Evolutionary conservation across 75 land plant species (phyloP), one percentile per base, ranked within the genome.

Genomic region (Gnetum montanum): DNA sequence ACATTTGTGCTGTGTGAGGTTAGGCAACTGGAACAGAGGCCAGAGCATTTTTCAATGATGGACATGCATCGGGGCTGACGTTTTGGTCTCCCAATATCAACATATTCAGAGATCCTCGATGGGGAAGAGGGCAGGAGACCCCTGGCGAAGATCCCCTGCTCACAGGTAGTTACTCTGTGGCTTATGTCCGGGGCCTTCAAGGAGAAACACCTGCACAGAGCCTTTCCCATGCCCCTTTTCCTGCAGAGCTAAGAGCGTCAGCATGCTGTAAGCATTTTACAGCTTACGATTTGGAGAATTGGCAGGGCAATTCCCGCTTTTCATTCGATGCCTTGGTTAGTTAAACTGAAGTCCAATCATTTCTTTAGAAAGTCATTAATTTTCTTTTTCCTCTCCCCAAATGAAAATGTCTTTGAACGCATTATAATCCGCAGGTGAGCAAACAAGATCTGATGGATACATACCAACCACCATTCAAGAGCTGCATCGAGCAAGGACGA

Each of bases 181-280:
- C 72, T 6, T 89, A 64, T 50, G 98, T 94, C 4, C 74, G 82
- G 26, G 98, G 96, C 6, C 7, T 94, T 47, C 98, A 94, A 50
- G 98, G 85, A 0, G 79, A 78, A 23, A 6, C 61, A 13, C 62
- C n/a, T n/a, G n/a, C n/a, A n/a, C n/a, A n/a, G n/a, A n/a, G n/a
- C n/a, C n/a, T n/a, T n/a, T n/a, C n/a, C n/a, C 12, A 27, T 18
- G 51, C n/a, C 6, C 19, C 2, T 8, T 0, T 11, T 33, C 18
- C 19, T 29, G 30, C 34, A 8, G 20, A 6, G 20, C 67, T 91
- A 28, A 73, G 73, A 61, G 85, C 86, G 23, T 91, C 99, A 3
- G 99, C 99, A 46, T 95, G 99, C 57, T 95, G 99, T 76, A 95
- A 95, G 66, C 99, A 95, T 62, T 90, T 86, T 73, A 95, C 96